A percentile compares a stretch with the other conserved stretches of the same genome.
These are phyloP conservation scores for Xylariaceae sp. DNA, from an alignment of 2,329 filamentous ascomycete genomes.

Conservation along the genomic window DNA sequence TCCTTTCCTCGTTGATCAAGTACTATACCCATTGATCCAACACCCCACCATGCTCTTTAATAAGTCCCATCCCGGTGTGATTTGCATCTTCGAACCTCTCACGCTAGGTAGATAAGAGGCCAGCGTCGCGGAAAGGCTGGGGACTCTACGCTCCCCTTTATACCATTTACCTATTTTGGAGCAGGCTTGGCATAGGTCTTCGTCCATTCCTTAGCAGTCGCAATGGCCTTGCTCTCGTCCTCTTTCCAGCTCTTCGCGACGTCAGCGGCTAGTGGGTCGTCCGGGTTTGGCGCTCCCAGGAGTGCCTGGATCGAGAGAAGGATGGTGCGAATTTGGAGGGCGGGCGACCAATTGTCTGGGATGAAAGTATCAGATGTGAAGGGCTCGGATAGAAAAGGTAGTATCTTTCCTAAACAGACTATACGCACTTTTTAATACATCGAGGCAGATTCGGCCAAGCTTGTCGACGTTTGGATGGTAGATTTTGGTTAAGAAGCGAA, in stretches of 20 bases:
- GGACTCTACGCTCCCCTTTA: not conserved
- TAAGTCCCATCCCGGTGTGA: not conserved
- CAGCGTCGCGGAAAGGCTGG: not conserved
- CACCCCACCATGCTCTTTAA: not conserved
- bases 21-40: not conserved
- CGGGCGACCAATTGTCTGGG: constrained; percentile 95
- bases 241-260: constrained; percentile 99
- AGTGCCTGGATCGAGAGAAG: constrained; percentile 97
- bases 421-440: constrained; percentile 85
- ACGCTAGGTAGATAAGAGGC: not conserved
- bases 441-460: constrained; percentile 91
- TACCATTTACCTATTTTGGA: constrained; percentile 24
- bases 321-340: constrained; percentile 95
- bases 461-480: constrained; percentile 99
- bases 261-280: constrained; percentile 96
- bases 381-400: not conserved
- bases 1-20: constrained; percentile 2
- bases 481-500: constrained; percentile 97
- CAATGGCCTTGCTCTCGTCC: constrained; percentile 85
- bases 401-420: not conserved
- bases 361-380: constrained; percentile 8
- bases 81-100: not conserved
- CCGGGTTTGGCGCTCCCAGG: constrained; percentile 91
- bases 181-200: constrained; percentile 66
- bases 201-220: constrained; percentile 91